Percentiles rank a stretch among this genome's conserved stretches.
Conservation (phyloP, 2,329 filamentous ascomycete species). For the Ceratocystis eucalypticola region DNA sequence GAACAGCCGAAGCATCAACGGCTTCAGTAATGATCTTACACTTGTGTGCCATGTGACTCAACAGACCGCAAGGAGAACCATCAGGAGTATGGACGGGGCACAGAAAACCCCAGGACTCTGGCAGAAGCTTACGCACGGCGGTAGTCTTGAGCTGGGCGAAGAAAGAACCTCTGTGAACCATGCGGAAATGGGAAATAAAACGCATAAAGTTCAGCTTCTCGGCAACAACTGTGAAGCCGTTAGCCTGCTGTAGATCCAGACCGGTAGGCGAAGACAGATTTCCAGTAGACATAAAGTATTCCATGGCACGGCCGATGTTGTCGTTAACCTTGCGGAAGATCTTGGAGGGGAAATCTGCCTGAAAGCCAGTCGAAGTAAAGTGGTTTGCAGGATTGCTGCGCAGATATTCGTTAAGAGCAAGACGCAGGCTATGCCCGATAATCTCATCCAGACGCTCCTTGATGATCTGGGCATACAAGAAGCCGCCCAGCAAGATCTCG, state of each 20-base stretch:
- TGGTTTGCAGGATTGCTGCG: conserved; percentile 46
- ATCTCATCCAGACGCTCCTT: conserved; percentile 93
- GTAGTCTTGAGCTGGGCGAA: conserved; percentile 97
- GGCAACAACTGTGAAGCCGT: conserved; percentile 89
- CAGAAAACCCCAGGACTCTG: conserved; percentile 95
- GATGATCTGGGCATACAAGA: conserved; percentile 86
- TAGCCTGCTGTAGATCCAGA: conserved; percentile 84
- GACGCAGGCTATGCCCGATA: conserved; percentile 43
- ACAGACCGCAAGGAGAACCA: conserved; percentile 81
- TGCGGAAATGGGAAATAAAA: conserved; percentile 97
- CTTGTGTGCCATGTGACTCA: conserved; percentile 93
- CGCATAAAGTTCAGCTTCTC: conserved; percentile 98
- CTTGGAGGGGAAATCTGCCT: conserved; percentile 62
- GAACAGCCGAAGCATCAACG: conserved; percentile 61
- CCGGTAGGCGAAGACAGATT: conserved; percentile 86
- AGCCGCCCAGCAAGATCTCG: conserved; percentile 84
- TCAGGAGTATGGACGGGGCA: conserved; percentile 97
- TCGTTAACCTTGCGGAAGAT: conserved; percentile 75
- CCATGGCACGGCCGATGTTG: conserved; percentile 71
- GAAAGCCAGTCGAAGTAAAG: conserved; percentile 66
- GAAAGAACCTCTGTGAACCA: conserved; percentile 98
- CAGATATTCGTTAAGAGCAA: conserved; percentile 43
- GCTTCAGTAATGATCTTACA: conserved; percentile 72
- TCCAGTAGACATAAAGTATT: conserved; percentile 93
- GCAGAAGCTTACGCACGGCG: conserved; percentile 84